A percentile compares a stretch with the other conserved stretches of the same genome.
phyloP scores from a whole-genome alignment of 1,284 basidiomycete genomes.

The Leccinum solheimii region DNA sequence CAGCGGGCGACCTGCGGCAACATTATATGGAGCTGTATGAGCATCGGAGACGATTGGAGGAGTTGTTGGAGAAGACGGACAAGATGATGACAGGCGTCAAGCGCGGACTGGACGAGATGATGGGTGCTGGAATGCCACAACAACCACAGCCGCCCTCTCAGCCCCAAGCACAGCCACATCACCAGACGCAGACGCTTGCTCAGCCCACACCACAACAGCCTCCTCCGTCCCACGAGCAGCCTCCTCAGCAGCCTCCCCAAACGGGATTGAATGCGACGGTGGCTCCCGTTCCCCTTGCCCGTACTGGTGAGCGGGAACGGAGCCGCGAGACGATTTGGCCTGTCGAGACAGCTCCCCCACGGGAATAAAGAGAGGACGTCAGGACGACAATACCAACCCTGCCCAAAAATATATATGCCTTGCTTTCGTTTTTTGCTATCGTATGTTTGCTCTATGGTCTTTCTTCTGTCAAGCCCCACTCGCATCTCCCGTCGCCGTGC shows the following conservation, averaged over 20 bases:
- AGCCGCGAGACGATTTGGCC: constrained; percentile 32
- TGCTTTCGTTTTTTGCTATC: constrained; percentile 35
- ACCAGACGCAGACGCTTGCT: constrained; percentile 21
- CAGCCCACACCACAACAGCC: constrained; percentile 25
- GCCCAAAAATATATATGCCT: constrained; percentile 22
- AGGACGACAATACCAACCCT: constrained; percentile 16
- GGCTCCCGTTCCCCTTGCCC: constrained; percentile 24
- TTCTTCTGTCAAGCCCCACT: constrained; percentile 25
- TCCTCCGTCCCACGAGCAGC: constrained; percentile 30
- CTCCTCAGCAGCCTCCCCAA: constrained; percentile 25
- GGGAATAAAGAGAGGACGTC: constrained; percentile 24
- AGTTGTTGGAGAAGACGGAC: constrained; percentile 72
- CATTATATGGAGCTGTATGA: constrained; percentile 66
- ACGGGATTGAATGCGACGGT: constrained; percentile 14
- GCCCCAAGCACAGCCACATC: constrained; percentile 26
- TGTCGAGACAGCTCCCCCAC: constrained; percentile 30
- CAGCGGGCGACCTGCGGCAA: constrained; percentile 60
- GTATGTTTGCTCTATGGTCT: constrained; percentile 18
- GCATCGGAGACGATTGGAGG: constrained; percentile 61
- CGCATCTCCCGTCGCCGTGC: constrained; percentile 13
- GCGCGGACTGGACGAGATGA: constrained; percentile 72
- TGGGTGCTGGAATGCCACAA: constrained; percentile 21
- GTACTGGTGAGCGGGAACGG: constrained; percentile 32
- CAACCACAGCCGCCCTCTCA: constrained; percentile 22
- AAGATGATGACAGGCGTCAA: constrained; percentile 67